Conservation (phyloP, 495 filamentous ascomycete genomes). For the Aspergillus carlsbadensis region DNA sequence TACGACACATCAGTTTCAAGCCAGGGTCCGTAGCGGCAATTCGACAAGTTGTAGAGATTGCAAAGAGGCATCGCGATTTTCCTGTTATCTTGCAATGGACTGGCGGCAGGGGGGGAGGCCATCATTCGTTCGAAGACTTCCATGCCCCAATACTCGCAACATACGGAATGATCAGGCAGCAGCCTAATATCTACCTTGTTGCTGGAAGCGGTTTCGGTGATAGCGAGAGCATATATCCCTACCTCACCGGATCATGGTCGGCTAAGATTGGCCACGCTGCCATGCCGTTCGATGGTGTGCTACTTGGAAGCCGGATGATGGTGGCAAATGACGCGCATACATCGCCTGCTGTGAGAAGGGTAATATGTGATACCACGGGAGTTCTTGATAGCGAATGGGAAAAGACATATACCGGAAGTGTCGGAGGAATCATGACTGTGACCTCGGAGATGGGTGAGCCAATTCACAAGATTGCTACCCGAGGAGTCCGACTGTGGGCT, state of each 20-base stretch:
- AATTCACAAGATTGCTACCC: constrained; percentile 43
- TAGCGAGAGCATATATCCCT: constrained; percentile 46
- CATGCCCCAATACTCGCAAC: constrained; percentile 46
- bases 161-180: constrained; percentile 44
- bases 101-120: constrained; percentile 50
- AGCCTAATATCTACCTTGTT: constrained; percentile 46
- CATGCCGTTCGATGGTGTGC: constrained; percentile 51
- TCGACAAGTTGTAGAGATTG: constrained; percentile 46
- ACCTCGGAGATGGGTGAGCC: constrained; percentile 44
- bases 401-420: constrained; percentile 22
- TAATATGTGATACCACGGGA: constrained; percentile 31
- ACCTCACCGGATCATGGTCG: constrained; percentile 48
- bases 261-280: constrained; percentile 34
- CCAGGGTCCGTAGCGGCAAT: constrained; percentile 46
- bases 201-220: constrained; percentile 51
- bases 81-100: constrained; percentile 53
- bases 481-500: constrained; percentile 37
- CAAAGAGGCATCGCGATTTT: constrained; percentile 44
- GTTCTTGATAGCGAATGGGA: constrained; percentile 30
- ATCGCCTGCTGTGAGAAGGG: constrained; percentile 25
- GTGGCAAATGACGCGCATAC: constrained; percentile 45
- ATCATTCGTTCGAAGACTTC: constrained; percentile 54
- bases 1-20: constrained; percentile 52
- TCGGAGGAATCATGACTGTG: constrained; percentile 40
- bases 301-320: constrained; percentile 52